Evolutionary conservation across 2,329 filamentous ascomycete genomes (phyloP).

Genomic region (Zasmidium citrigriseum): DNA sequence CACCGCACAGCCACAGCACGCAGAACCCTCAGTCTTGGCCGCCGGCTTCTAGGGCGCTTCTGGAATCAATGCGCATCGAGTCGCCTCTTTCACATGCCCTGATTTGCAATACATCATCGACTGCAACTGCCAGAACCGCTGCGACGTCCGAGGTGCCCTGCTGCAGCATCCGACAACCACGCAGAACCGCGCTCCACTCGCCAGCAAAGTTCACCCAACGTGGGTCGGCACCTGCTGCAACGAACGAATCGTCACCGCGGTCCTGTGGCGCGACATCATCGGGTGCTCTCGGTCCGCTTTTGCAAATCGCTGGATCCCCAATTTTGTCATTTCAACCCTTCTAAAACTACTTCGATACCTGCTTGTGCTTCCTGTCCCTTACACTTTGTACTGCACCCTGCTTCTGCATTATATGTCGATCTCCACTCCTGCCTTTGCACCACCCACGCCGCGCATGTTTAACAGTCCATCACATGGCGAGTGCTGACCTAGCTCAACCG

Average conservation of each 20-base stretch:
- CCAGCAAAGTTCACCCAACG: slow-evolving; percentile 2
- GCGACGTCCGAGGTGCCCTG: background rate
- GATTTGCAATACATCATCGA: too few relatives aligned
- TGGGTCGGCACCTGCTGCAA: slow-evolving; percentile 2
- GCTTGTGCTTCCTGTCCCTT: background rate
- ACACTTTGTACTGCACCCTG: slow-evolving; percentile 9
- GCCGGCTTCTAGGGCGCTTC: background rate
- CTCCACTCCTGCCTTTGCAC: slow-evolving; percentile 12
- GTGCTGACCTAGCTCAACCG: slow-evolving; percentile 27
- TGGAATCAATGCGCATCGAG: background rate
- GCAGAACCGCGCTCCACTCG: background rate
- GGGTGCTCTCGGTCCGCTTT: background rate
- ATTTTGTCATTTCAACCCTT: slow-evolving; percentile 4
- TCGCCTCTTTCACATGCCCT: background rate
- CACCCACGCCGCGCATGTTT: slow-evolving; percentile 14
- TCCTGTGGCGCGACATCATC: slow-evolving; percentile 3
- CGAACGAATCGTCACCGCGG: slow-evolving; percentile 3
- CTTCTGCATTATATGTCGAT: slow-evolving; percentile 18
- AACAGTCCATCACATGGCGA: slow-evolving; percentile 23
- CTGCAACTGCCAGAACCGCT: background rate
- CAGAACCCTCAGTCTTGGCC: background rate
- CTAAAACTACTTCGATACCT: background rate
- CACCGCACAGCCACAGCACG: slow-evolving; percentile 11
- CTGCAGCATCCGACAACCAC: background rate
- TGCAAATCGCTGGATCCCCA: slow-evolving; percentile 8